Conservation (phyloP, 495 filamentous ascomycete genomes). For the Venustampulla echinocandica region DNA sequence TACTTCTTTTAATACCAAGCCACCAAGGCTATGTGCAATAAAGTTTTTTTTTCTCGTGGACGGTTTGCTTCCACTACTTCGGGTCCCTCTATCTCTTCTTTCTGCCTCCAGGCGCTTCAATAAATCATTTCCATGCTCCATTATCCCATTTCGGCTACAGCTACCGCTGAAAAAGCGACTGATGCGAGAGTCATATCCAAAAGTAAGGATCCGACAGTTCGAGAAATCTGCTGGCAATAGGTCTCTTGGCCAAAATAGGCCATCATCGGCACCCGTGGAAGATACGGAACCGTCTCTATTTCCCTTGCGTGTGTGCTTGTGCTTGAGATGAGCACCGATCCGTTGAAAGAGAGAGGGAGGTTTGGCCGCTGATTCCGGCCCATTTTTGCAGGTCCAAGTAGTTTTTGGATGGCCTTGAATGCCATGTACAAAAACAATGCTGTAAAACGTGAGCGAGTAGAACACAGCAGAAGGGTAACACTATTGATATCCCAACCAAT, state of each 20-base stretch:
- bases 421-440: conserved; percentile 28
- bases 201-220: conserved; percentile 30
- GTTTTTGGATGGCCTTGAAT: conserved; percentile 24
- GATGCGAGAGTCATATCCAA: conserved; percentile 34
- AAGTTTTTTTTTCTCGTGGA: no score
- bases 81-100: conserved; percentile 5
- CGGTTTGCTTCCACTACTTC: background rate
- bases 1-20: no score
- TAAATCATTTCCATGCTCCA: conserved; percentile 30
- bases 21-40: no score
- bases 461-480: no score
- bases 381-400: conserved; percentile 21
- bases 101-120: conserved; percentile 16
- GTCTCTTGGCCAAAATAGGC: conserved; percentile 30
- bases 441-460: no score
- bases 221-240: conserved; percentile 27
- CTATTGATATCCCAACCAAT: no score
- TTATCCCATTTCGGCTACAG: conserved; percentile 26
- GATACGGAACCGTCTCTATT: background rate
- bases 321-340: background rate
- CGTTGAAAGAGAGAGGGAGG: no score
- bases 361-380: background rate
- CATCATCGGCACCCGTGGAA: background rate
- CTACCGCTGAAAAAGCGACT: conserved; percentile 20
- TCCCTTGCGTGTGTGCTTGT: background rate